Percentiles rank a stretch among this genome's conserved stretches.
Conservation (phyloP, 2,329 filamentous ascomycete genomes). For the Sporothrix brasiliensis region DNA sequence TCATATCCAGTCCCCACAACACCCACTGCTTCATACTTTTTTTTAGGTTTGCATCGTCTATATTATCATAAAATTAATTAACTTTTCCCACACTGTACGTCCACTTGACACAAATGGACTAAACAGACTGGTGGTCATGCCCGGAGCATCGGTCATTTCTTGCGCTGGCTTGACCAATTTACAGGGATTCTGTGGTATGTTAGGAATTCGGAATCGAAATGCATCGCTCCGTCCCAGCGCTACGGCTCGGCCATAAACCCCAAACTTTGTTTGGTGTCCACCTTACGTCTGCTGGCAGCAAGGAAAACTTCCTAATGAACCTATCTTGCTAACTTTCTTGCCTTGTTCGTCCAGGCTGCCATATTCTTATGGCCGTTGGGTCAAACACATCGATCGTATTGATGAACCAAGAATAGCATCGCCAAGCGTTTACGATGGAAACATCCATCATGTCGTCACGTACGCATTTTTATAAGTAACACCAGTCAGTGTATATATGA, state of each 20-base stretch:
- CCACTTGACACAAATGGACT: no score
- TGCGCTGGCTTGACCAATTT: no score
- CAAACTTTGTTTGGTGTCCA: neutral
- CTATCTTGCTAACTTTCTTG: neutral
- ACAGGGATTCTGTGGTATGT: neutral
- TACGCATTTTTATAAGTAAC: no score
- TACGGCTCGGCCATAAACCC: neutral
- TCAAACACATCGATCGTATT: neutral
- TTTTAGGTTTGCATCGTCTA: no score
- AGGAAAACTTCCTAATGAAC: neutral
- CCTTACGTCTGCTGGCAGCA: neutral
- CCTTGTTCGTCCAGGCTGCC: constrained; percentile 1
- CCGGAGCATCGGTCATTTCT: no score
- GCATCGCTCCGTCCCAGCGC: neutral
- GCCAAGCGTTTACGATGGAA: neutral
- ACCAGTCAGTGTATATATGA: no score
- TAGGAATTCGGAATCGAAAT: neutral
- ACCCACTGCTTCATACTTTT: neutral
- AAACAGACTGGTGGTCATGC: no score
- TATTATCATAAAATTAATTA: no score
- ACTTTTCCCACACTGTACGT: no score
- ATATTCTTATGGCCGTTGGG: neutral
- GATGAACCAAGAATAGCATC: neutral
- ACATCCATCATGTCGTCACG: no score
- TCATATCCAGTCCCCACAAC: neutral